Evolutionary conservation across 2,329 filamentous ascomycete species (phyloP).

Genomic region (Aspergillus candidus): DNA sequence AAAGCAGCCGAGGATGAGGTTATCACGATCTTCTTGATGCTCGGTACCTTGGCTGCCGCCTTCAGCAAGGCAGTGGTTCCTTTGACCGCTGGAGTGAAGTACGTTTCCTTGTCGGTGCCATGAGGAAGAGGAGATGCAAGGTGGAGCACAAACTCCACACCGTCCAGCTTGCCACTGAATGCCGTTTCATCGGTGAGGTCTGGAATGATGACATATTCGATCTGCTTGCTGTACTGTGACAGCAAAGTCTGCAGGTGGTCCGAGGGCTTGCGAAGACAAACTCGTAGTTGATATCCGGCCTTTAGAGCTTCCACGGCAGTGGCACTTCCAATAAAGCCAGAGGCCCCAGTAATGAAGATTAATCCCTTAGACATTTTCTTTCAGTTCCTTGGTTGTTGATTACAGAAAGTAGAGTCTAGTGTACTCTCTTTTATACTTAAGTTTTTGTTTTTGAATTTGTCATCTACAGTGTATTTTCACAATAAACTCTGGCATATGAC

Average conservation of each 20-base stretch:
- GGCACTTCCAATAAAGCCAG: slow-evolving; percentile 22
- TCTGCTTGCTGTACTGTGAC: slow-evolving; percentile 6
- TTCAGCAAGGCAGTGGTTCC: slow-evolving; percentile 15
- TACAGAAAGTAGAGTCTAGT: too few species aligned
- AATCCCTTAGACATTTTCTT: slow-evolving; percentile 12
- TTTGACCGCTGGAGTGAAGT: slow-evolving; percentile 20
- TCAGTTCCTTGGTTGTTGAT: too few species aligned
- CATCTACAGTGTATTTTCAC: too few species aligned
- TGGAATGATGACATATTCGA: slow-evolving; percentile 17
- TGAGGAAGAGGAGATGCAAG: slow-evolving; percentile 19
- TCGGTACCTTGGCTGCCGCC: slow-evolving; percentile 12
- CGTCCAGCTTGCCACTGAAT: slow-evolving; percentile 14
- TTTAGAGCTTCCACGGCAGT: slow-evolving; percentile 16
- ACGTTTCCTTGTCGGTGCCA: slow-evolving; percentile 12
- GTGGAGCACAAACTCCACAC: slow-evolving; percentile 20
- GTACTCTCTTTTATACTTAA: too few species aligned
- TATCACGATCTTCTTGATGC: slow-evolving; percentile 21
- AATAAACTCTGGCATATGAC: too few species aligned
- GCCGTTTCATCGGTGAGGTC: slow-evolving; percentile 14
- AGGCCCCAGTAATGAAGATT: slow-evolving; percentile 23
- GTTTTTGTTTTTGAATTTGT: too few species aligned
- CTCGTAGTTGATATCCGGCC: slow-evolving; percentile 16
- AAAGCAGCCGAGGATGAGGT: slow-evolving; percentile 17
- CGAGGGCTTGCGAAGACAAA: slow-evolving; percentile 14
- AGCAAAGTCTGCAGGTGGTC: slow-evolving; percentile 10